Percentiles rank a stretch among this genome's conserved stretches.
Evolutionary conservation across 2,329 filamentous ascomycete genomes (phyloP).

Genomic region (Beauveria caledonica): DNA sequence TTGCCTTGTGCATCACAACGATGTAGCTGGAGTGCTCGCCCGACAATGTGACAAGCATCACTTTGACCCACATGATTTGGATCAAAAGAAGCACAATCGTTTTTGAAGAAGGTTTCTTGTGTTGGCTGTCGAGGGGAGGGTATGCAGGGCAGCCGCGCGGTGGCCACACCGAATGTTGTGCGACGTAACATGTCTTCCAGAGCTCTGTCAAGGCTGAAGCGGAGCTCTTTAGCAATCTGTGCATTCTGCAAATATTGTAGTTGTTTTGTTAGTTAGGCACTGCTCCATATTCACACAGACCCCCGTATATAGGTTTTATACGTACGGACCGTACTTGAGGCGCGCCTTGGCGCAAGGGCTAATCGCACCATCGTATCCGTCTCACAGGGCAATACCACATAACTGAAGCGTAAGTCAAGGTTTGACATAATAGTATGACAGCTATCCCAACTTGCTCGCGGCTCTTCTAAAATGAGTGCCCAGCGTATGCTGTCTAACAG

Average conservation of each 20-base stretch:
- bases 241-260: no score
- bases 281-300: neutral
- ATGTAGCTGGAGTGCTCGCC: neutral
- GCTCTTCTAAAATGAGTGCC: no score
- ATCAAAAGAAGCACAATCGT: no score
- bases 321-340: neutral
- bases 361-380: no score
- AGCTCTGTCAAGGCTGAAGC: neutral
- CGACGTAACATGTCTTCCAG: neutral
- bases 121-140: neutral
- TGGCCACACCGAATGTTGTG: neutral
- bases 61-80: neutral
- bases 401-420: no score
- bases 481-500: no score
- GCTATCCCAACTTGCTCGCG: no score
- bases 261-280: no score
- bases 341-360: no score
- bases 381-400: no score
- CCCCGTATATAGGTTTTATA: neutral
- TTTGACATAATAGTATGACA: no score
- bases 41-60: neutral
- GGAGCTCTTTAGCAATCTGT: neutral
- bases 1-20: no score
- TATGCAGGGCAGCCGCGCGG: neutral
- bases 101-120: neutral